phyloP scores from a whole-genome alignment of 208 protist species.

The Acanthamoeba castellanii region DNA sequence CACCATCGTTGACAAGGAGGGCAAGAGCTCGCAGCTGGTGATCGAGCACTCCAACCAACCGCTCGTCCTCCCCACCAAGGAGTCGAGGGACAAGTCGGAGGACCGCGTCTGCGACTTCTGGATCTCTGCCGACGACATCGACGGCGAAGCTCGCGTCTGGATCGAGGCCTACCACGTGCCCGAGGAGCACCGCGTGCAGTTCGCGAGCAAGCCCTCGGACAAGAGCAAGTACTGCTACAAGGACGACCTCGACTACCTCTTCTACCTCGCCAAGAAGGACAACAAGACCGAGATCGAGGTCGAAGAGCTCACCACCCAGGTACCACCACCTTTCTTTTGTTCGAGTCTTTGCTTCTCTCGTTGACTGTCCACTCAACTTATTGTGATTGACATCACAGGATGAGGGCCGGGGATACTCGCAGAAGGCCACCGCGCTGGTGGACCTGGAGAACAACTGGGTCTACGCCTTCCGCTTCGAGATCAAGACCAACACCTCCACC shows the following conservation, averaged over 20 bases:
- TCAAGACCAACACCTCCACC: constrained; percentile 45
- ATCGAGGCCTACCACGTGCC: constrained; percentile 4
- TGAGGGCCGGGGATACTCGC: neutral
- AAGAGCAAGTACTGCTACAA: constrained; percentile 29
- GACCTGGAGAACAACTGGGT: constrained; percentile 61
- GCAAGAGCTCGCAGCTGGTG: neutral
- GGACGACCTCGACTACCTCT: neutral
- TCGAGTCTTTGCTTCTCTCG: neutral
- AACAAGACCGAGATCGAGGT: constrained; percentile 5
- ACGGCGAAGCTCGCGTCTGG: neutral
- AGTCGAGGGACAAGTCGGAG: constrained; percentile 6
- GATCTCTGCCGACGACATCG: neutral
- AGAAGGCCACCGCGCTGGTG: neutral
- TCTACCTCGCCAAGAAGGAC: constrained; percentile 41
- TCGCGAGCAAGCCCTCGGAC: constrained; percentile 23
- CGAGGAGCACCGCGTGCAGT: neutral
- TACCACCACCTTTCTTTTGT: neutral
- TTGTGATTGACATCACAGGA: neutral
- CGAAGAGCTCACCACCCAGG: neutral
- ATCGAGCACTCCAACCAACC: constrained; percentile 10
- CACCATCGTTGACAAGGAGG: constrained; percentile 30
- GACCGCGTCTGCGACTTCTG: neutral
- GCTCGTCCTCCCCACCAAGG: constrained; percentile 23
- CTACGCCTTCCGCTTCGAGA: constrained; percentile 51
- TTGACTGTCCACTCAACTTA: neutral